Base-by-base conservation (phyloP, 2,329 filamentous ascomycete species). In the Zalaria obscura region DNA sequence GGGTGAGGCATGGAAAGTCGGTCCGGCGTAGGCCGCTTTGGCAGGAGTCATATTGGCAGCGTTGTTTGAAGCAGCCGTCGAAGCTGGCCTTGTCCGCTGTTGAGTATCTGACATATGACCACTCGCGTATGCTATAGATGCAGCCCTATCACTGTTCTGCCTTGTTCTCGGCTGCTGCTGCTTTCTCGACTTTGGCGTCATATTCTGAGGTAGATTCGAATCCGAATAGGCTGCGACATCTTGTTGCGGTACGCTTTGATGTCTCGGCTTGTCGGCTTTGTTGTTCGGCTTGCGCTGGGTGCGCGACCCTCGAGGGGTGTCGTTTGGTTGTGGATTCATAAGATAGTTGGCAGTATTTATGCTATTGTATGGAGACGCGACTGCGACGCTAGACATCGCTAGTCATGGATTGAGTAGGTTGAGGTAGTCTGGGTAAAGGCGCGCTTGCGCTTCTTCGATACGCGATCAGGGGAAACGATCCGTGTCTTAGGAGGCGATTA, bases 1-100 rank as follows among this genome's bases (percentile, higher is more conserved):
- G 18, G 91, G 91, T 5, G 91, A 96, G 34, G 87, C 84, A 61
- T 95, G 88, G 60, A 96, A 98, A 4, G 87, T 93, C 29, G 89
- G 83, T 9, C 89, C 91, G 33, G 91, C 91, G 63, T 94, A 98
- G 36, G 81, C 78, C 46, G 59, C 55, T 45, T 76, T 68, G 37
- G 58, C 54, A 29, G 67, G 66, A 5, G 62, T 62, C 36, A 56
- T 55, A 63, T 63, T 27, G 61, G 61, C 38, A 61, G 60, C 36
- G 7, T 7, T 7, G 29, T 32, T 32, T 18, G 18, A 18, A 18
- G 18, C 18, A 70, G 61, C 54, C 41, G 53, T 69, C 71, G 48
- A 62, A 37, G 51, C 55, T 50, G 46, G 61, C 50, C 48, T 58
- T 54, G 25, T 55, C 61, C 42, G 54, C 53, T 52, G 52, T 40